Base-by-base conservation (phyloP, 306 rosid species). In the Casuarina cunninghamiana region DNA sequence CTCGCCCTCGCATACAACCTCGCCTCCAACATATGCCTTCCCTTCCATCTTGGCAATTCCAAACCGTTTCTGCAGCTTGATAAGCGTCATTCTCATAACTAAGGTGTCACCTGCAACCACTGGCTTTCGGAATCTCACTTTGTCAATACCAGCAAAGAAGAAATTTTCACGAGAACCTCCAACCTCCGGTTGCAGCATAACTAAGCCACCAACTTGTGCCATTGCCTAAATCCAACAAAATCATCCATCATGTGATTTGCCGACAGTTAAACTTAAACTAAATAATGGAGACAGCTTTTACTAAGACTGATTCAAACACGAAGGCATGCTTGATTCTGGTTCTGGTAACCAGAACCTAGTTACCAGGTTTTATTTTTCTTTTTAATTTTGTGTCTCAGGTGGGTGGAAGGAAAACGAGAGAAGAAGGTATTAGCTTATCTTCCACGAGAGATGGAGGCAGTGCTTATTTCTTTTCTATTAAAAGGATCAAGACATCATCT, bases 21-120 rank as follows among this genome's bases (percentile, higher is more conserved):
- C 98, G 21, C 98, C 94, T 75, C 95, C 97, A 35, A 94, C 98
- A 62, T 84, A 92, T 53, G 98, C 94, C 88, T 92, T 94, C 44
- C 97, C 98, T 75, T 90, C 97, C 97, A 92, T 90, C 90, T 94
- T 93, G 41, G 96, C 98, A 60, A 92, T 85, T 53, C 97, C 98
- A 84, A 92, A 89, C 75, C 94, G 87, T 84, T 90, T 93, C 86
- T 89, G 97, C 76, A 90, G 84, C 91, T 94, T 94, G 5, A 66
- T 51, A 11, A 94, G 96, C 46, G 93, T 92, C 98, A 92, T 94
- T 83, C 96, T 88, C 95, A 94, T 94, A 39, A 94, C 92, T 80
- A 94, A 79, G 48, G 98, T 92, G 86, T 94, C 98, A 46, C 96
- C 98, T 3, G 98, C 97, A 72, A 92, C 78, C 84, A 92, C 97